phyloP scores from a whole-genome alignment of 2,329 filamentous ascomycete genomes.

The Xylaria sp. region DNA sequence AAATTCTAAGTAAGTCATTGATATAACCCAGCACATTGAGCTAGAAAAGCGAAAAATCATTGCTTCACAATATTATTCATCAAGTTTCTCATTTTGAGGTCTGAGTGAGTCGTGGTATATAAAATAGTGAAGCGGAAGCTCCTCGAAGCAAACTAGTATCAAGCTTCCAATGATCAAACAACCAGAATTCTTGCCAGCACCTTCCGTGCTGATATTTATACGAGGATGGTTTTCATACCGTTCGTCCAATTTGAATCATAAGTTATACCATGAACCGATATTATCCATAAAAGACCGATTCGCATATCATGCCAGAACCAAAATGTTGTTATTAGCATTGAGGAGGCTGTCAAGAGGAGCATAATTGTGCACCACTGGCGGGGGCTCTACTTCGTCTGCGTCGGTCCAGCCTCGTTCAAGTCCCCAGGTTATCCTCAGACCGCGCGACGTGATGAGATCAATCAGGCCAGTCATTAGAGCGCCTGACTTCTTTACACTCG shows the following conservation, averaged over 20 bases:
- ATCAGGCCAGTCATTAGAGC: slow-evolving; percentile 72
- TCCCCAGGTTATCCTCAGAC: slow-evolving; percentile 72
- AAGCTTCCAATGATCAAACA: slow-evolving; percentile 14
- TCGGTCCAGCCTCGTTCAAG: slow-evolving; percentile 74
- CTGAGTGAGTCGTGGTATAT: slow-evolving; percentile 18
- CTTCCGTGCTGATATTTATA: slow-evolving; percentile 16
- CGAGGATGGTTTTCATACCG: slow-evolving; percentile 4
- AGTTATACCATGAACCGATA: not conserved
- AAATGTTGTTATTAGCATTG: slow-evolving; percentile 39
- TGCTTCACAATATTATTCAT: not conserved
- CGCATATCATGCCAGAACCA: slow-evolving; percentile 42
- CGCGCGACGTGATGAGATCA: slow-evolving; percentile 59
- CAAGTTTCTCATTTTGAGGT: slow-evolving; percentile 7
- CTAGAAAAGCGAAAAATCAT: not conserved
- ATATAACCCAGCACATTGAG: not conserved
- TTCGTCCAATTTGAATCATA: slow-evolving; percentile 4
- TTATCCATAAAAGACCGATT: not conserved
- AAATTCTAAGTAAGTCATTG: not conserved
- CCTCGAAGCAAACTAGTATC: slow-evolving; percentile 2
- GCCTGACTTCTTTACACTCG: slow-evolving; percentile 71
- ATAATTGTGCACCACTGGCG: slow-evolving; percentile 46
- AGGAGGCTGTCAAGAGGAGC: slow-evolving; percentile 38
- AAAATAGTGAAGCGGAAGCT: slow-evolving; percentile 22
- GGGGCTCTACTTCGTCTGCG: slow-evolving; percentile 55
- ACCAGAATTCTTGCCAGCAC: slow-evolving; percentile 6